Conservation (phyloP, 176 grass and related monocot species). For the Lolium rigidum region DNA sequence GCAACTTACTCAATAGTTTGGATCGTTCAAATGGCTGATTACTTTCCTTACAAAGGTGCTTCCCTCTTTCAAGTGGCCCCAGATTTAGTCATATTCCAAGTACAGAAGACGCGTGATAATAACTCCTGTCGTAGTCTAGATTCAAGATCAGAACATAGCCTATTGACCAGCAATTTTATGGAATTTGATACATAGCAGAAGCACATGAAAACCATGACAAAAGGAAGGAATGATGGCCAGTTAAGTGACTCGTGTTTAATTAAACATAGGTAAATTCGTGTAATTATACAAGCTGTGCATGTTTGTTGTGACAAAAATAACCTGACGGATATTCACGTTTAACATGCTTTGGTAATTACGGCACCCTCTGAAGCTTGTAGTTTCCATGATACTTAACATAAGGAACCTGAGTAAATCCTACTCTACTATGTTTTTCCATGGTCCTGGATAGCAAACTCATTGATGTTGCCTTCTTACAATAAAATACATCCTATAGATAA, state of each 20-base stretch:
- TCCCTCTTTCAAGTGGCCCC: slow-evolving; percentile 24
- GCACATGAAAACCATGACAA: neutral
- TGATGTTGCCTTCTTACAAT: neutral
- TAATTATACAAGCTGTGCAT: neutral
- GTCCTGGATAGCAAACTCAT: neutral
- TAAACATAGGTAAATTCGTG: neutral
- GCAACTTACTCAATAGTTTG: neutral
- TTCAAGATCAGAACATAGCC: slow-evolving; percentile 11
- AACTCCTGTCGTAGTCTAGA: neutral
- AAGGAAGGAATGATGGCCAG: neutral
- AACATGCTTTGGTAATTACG: neutral
- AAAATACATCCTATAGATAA: neutral
- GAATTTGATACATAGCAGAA: neutral
- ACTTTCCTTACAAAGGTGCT: slow-evolving; percentile 8
- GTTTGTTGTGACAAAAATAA: neutral
- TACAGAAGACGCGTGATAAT: slow-evolving; percentile 27
- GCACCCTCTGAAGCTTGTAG: neutral
- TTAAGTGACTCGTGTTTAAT: neutral
- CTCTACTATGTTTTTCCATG: neutral
- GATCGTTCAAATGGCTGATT: neutral
- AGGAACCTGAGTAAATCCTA: neutral
- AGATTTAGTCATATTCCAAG: slow-evolving; percentile 27
- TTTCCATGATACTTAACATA: neutral
- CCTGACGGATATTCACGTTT: too few species aligned
- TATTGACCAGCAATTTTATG: neutral